Percentiles rank a stretch among this genome's conserved stretches.
Evolutionary conservation across 1,284 basidiomycete species (phyloP).

Genomic region (Trametes sp.): DNA sequence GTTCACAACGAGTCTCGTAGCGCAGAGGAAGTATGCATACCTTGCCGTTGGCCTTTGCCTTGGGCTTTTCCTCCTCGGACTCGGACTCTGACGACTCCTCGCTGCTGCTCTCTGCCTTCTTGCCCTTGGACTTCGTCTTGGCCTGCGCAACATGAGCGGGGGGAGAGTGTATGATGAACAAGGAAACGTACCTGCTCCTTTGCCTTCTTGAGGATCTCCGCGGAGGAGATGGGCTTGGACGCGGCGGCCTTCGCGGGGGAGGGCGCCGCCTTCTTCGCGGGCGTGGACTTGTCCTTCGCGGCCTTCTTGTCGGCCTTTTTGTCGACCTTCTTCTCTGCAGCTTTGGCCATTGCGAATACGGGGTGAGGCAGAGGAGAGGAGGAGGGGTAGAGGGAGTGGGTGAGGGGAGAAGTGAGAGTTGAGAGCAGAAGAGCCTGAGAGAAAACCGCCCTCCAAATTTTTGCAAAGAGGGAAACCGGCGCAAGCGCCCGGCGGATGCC

Average conservation of each 20-base stretch:
- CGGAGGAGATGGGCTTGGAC: conserved; percentile 41
- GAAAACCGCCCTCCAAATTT: conserved; percentile 31
- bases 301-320: conserved; percentile 49
- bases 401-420: conserved; percentile 21
- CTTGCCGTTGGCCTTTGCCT: conserved; percentile 38
- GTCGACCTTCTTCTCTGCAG: conserved; percentile 47
- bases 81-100: conserved; percentile 38
- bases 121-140: conserved; percentile 37
- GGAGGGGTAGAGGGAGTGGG: conserved; percentile 24
- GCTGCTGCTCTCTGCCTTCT: conserved; percentile 40
- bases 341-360: conserved; percentile 52
- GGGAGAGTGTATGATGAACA: conserved; percentile 20
- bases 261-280: conserved; percentile 31
- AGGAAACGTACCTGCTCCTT: conserved; percentile 27
- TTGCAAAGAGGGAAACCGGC: conserved; percentile 28
- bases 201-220: conserved; percentile 44
- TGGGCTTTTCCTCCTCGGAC: conserved; percentile 40
- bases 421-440: conserved; percentile 26
- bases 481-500: conserved; percentile 16
- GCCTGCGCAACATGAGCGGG: conserved; percentile 5
- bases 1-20: background rate
- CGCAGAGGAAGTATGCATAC: conserved; percentile 5
- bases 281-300: conserved; percentile 40
- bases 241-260: conserved; percentile 33
- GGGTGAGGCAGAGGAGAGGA: conserved; percentile 18